Evolutionary conservation across 257 asterid species (phyloP).

Genomic region (Capsicum rhomboideum): DNA sequence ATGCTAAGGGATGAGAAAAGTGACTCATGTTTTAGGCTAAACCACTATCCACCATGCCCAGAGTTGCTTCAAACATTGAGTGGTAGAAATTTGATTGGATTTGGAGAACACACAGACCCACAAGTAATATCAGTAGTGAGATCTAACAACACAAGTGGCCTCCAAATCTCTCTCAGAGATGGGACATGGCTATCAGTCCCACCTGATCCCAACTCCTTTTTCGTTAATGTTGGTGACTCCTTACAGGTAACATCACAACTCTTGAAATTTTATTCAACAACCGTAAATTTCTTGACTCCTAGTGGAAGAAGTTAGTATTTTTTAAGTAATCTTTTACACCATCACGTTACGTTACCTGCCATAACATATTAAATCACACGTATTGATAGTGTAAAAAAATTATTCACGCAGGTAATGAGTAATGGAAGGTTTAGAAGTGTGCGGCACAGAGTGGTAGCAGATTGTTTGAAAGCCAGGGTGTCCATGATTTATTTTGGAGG

Average conservation of each 20-base stretch:
- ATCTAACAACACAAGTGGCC: conserved; percentile 1
- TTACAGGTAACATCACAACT: neutral
- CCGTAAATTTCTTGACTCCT: neutral
- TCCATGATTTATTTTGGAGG: conserved; percentile 6
- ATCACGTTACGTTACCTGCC: neutral
- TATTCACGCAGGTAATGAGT: neutral
- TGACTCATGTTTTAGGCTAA: conserved; percentile 15
- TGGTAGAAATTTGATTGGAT: conserved; percentile 11
- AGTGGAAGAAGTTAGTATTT: too few species aligned
- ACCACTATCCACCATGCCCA: conserved; percentile 14
- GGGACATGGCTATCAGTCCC: conserved; percentile 11
- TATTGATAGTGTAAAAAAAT: neutral
- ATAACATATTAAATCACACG: neutral
- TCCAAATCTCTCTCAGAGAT: conserved; percentile 5
- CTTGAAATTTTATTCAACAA: too few species aligned
- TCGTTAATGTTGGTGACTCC: neutral
- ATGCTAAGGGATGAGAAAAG: conserved; percentile 13
- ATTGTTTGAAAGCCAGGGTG: neutral
- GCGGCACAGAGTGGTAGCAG: neutral
- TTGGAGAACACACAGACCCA: conserved; percentile 24
- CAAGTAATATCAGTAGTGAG: neutral
- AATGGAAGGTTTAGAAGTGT: neutral
- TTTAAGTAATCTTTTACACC: too few species aligned
- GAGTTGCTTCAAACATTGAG: conserved; percentile 10
- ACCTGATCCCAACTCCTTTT: conserved; percentile 1